Evolutionary conservation across 108 stramenopile genomes (phyloP).

Genomic region (Tribonema minus): DNA sequence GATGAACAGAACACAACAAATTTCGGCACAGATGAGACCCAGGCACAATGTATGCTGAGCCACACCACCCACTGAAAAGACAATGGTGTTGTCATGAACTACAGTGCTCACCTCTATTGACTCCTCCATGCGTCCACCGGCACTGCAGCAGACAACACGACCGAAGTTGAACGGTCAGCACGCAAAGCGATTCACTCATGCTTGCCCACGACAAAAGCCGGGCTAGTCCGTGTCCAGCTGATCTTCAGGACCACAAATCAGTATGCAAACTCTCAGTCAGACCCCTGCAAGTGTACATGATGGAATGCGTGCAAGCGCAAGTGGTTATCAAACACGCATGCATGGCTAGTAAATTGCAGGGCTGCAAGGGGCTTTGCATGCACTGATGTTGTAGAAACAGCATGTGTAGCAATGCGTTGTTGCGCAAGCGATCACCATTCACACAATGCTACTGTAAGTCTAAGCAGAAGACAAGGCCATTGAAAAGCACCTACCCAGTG

Average conservation of each 20-base stretch:
- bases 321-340: not conserved
- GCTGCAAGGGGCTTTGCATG: slow-evolving; percentile 19
- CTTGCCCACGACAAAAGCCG: not conserved
- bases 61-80: not conserved
- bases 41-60: not conserved
- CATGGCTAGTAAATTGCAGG: slow-evolving; percentile 1
- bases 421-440: not conserved
- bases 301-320: not conserved
- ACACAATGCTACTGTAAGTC: not conserved
- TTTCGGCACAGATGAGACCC: not conserved
- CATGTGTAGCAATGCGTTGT: not conserved
- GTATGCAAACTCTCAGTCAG: not conserved
- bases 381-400: too few species aligned
- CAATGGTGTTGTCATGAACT: not conserved
- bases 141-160: not conserved
- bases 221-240: not conserved
- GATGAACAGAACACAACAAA: not conserved
- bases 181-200: not conserved
- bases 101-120: not conserved
- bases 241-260: not conserved
- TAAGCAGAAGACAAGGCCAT: too few species aligned
- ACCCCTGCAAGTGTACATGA: not conserved
- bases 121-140: not conserved
- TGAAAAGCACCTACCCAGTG: slow-evolving; percentile 63
- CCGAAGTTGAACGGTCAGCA: not conserved